These are phyloP conservation scores for Suhomyces prunicola DNA, from an alignment of 805 yeast species.

Conservation along the genomic window DNA sequence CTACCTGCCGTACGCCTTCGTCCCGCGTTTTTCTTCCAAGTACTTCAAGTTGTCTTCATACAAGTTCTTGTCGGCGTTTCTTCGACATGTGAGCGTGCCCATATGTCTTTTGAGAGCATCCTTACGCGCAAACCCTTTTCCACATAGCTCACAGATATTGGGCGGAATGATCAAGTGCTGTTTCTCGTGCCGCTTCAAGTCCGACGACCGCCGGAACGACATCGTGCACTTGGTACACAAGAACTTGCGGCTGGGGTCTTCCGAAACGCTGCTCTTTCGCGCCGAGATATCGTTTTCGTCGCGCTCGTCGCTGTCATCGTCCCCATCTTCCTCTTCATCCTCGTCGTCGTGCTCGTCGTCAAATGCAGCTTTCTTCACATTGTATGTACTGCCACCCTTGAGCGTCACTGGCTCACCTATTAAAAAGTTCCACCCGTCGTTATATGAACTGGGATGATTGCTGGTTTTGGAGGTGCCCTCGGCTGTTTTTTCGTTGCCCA, in stretches of 20 bases:
- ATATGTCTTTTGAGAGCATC: constrained; percentile 77
- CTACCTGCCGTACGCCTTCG: no score
- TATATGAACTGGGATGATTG: constrained; percentile 16
- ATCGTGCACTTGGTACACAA: constrained; percentile 59
- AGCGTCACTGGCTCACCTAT: constrained; percentile 22
- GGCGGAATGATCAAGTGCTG: constrained; percentile 72
- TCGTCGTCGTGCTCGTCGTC: constrained; percentile 6
- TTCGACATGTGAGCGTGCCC: constrained; percentile 69
- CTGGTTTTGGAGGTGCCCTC: neutral
- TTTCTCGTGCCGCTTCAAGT: constrained; percentile 70
- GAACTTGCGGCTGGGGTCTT: constrained; percentile 36
- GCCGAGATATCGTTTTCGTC: constrained; percentile 4
- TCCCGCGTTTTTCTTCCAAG: constrained; percentile 10
- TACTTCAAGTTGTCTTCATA: constrained; percentile 33
- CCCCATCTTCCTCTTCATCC: constrained; percentile 6
- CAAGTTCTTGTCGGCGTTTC: constrained; percentile 58
- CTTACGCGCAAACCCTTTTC: constrained; percentile 79
- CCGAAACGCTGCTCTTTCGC: constrained; percentile 3
- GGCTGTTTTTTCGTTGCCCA: constrained; percentile 6
- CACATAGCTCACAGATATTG: constrained; percentile 70
- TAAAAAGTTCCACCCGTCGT: constrained; percentile 34
- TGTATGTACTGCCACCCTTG: constrained; percentile 8
- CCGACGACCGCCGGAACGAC: constrained; percentile 65
- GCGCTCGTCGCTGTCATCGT: constrained; percentile 3
- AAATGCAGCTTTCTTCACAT: neutral